phyloP scores from a whole-genome alignment of 169 alveolate species.

The Eimeria sp. region DNA sequence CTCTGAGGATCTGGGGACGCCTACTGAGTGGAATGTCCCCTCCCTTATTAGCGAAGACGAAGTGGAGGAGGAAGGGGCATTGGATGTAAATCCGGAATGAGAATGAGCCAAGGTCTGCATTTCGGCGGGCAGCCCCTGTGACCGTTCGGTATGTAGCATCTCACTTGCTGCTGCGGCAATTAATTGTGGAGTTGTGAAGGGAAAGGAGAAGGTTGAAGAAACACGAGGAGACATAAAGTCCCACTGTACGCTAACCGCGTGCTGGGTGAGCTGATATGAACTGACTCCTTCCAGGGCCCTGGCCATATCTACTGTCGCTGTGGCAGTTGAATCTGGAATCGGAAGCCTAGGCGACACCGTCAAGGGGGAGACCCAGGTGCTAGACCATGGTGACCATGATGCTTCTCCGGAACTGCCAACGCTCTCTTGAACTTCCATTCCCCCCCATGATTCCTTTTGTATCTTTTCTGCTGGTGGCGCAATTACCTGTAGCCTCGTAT shows the following conservation, averaged over 20 bases:
- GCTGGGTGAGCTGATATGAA: not conserved
- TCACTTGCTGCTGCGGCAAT: not conserved
- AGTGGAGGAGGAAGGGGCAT: not conserved
- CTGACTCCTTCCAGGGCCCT: not conserved
- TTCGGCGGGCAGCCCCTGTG: not conserved
- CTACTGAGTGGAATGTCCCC: not conserved
- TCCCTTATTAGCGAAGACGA: not conserved
- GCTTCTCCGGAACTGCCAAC: not conserved
- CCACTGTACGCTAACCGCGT: not conserved
- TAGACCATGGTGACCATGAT: not conserved
- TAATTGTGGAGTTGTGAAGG: not conserved
- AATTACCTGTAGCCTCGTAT: not conserved
- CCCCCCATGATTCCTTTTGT: not conserved
- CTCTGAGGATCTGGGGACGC: not conserved
- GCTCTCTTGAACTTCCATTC: not conserved
- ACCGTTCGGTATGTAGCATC: not conserved
- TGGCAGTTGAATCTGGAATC: not conserved
- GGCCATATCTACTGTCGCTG: not conserved
- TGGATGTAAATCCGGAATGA: not conserved
- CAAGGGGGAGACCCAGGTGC: not conserved
- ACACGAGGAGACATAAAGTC: not conserved
- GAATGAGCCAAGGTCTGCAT: not conserved
- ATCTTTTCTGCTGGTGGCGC: not conserved
- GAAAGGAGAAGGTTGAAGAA: not conserved
- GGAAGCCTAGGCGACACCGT: not conserved